These are phyloP conservation scores for Lodderomyces parapsilosis DNA, from an alignment of 1,139 yeast species.

Conservation along the genomic window DNA sequence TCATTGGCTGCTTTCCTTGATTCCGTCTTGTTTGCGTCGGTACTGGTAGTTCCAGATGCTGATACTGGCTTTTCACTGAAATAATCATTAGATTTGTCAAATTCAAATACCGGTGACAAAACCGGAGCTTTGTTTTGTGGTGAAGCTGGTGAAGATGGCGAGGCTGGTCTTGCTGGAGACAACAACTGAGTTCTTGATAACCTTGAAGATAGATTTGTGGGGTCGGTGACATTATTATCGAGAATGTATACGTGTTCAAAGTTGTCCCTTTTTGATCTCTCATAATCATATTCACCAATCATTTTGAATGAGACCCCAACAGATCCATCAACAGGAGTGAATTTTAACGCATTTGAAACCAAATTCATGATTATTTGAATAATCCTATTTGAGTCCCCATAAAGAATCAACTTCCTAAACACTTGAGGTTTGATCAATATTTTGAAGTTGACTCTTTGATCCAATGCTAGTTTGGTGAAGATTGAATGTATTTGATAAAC, in stretches of 20 bases:
- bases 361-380: constrained; percentile 81
- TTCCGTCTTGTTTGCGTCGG: neutral
- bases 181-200: neutral
- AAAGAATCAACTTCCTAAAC: constrained; percentile 59
- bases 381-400: constrained; percentile 85
- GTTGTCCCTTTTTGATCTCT: constrained; percentile 29
- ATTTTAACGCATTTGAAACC: constrained; percentile 52
- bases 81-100: constrained; percentile 3
- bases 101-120: constrained; percentile 4
- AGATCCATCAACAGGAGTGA: constrained; percentile 83
- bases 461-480: constrained; percentile 79
- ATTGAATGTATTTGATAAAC: constrained; percentile 84
- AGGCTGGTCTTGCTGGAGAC: constrained; percentile 1
- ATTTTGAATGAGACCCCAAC: constrained; percentile 67
- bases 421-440: constrained; percentile 60
- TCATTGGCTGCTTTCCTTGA: neutral
- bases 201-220: neutral
- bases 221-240: constrained; percentile 7
- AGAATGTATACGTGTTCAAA: constrained; percentile 31
- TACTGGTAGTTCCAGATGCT: neutral
- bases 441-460: constrained; percentile 68
- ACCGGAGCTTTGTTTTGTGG: constrained; percentile 2
- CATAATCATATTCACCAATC: constrained; percentile 71
- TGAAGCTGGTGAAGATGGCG: neutral
- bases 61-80: constrained; percentile 5